Evolutionary conservation across 176 grass and related monocot species (phyloP), one percentile per base, ranked within the genome.

Genomic region (Carex littledalei): DNA sequence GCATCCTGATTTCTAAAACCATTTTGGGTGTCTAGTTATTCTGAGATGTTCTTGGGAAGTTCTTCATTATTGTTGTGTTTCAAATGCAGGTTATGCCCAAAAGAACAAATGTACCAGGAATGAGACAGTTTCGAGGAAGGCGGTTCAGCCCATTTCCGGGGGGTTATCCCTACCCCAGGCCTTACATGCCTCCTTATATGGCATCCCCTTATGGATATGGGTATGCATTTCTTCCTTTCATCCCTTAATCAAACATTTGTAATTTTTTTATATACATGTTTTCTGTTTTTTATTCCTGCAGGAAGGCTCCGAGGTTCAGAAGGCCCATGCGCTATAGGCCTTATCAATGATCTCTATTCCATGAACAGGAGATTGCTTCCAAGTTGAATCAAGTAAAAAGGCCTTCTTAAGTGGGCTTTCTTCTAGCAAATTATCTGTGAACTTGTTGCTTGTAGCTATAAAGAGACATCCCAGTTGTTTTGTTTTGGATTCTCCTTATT

Each of bases 81-180:
- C 6, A 61, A 59, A 32, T 85, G 34, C 57, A 88, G 87, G 87
- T 88, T 56, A 61, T 50, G 2, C 68, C 87, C 22, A 88, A 88
- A 79, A 74, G 87, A 58, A 88, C 82, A 26, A 88, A 88, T 68
- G 24, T 88, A 47, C 81, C 81, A 10, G 87, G 87, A 71, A 84
- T 84, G 87, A 88, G 78, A 61, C 87, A 88, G 61, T 61, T 67
- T 45, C 81, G 87, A n/a, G 71, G 68, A 53, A 60, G 86, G 86
- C 67, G 86, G 11, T 78, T 79, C 43, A 79, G 53, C 75, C 81
- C 62, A 50, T 71, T 59, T 64, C 17, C 66, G 17, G 64, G 74
- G 56, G 74, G 26, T 60, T 71, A 15, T 29, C 59, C 56, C 15
- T 79, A 78, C 65, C 49, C 80, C 41, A 78, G 87, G 32, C 82